These are phyloP conservation scores for Catharanthus roseus DNA, from an alignment of 257 asterid genomes.

Conservation along the genomic window DNA sequence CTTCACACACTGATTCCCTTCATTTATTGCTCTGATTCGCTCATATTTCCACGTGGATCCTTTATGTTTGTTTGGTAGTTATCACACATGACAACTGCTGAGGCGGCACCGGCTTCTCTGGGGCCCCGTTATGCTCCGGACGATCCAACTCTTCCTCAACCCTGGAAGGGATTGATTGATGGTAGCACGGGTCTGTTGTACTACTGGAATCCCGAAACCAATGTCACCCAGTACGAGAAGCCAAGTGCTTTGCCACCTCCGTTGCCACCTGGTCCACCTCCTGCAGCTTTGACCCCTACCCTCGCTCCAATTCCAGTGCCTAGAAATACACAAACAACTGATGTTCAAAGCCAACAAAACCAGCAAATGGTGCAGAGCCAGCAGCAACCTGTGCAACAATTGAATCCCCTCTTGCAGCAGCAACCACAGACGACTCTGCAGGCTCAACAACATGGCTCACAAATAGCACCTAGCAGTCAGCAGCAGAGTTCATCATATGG, in stretches of 20 bases:
- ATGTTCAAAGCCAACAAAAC: slow-evolving; percentile 34
- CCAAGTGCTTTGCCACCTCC: slow-evolving; percentile 65
- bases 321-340: slow-evolving; percentile 43
- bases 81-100: slow-evolving; percentile 54
- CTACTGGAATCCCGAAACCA: slow-evolving; percentile 94
- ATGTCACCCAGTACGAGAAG: slow-evolving; percentile 78
- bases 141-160: slow-evolving; percentile 86
- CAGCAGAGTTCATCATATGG: slow-evolving; percentile 56
- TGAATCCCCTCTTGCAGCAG: slow-evolving; percentile 36
- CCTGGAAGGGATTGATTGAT: slow-evolving; percentile 92
- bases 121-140: slow-evolving; percentile 94
- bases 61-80: slow-evolving; percentile 9
- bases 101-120: slow-evolving; percentile 45
- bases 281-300: slow-evolving; percentile 49
- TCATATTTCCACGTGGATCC: too few relatives aligned
- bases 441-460: slow-evolving; percentile 36
- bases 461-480: slow-evolving; percentile 36
- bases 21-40: not conserved
- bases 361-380: slow-evolving; percentile 23
- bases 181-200: slow-evolving; percentile 63
- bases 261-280: slow-evolving; percentile 63
- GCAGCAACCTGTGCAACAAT: slow-evolving; percentile 35
- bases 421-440: slow-evolving; percentile 31
- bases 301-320: slow-evolving; percentile 64
- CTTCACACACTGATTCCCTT: too few relatives aligned